A percentile compares a stretch with the other conserved stretches of the same genome.
Conservation (phyloP, 2,329 filamentous ascomycete genomes). For the Ophiostoma piceae region DNA sequence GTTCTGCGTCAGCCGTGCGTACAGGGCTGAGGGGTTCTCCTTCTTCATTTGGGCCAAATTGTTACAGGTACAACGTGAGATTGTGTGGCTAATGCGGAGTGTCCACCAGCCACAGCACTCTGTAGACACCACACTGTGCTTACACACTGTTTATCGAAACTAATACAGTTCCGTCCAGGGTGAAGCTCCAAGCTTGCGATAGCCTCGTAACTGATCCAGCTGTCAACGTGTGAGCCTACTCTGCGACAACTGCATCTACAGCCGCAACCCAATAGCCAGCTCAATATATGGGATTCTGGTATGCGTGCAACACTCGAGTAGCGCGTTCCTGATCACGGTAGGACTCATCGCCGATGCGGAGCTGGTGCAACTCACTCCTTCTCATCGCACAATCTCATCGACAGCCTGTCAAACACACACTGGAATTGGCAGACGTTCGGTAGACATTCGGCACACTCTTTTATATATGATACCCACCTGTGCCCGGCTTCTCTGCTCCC, state of each 20-base stretch:
- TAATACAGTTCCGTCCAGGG: slow-evolving; percentile 6
- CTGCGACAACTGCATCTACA: neutral
- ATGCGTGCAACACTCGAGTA: neutral
- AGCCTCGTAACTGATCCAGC: neutral
- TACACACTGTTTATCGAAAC: slow-evolving; percentile 1
- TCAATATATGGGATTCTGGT: neutral
- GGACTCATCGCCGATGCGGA: neutral
- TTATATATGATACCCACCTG: slow-evolving; percentile 4
- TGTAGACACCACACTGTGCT: neutral
- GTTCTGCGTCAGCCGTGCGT: slow-evolving; percentile 26
- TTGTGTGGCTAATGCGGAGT: neutral
- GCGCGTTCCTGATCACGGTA: neutral
- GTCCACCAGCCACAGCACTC: neutral
- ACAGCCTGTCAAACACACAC: neutral
- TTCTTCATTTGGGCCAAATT: neutral
- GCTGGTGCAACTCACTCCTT: neutral
- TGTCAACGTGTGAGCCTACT: too few relatives aligned
- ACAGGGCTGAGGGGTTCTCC: slow-evolving; percentile 21
- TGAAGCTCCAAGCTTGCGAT: neutral
- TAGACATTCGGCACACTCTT: neutral
- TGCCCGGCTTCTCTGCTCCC: neutral
- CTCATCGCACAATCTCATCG: neutral
- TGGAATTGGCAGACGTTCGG: too few relatives aligned
- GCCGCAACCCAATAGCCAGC: neutral
- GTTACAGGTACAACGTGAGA: neutral